Evolutionary conservation across 1,139 yeast species (phyloP), one percentile per base, ranked within the genome.

Genomic region (Blastobotrys ciferrii): DNA sequence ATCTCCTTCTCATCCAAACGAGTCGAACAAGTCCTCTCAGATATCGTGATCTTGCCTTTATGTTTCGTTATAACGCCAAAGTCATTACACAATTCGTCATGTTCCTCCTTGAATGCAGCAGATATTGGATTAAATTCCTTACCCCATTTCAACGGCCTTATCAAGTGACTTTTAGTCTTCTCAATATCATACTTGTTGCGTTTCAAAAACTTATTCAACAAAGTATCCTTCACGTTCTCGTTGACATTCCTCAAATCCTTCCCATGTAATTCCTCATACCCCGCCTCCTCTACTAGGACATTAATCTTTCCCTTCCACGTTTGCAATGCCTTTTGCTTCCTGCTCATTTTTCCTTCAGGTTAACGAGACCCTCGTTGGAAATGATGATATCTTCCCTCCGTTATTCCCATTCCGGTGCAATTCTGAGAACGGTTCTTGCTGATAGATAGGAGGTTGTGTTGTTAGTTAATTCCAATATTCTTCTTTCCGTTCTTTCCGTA

Each of bases 221-320:
- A 72, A 40, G 76, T 77, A 50, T 82, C 75, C 19, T 82, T 74
- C 14, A 74, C 53, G 3, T 47, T 52, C n/a, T 44, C 47, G 6
- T 19, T 38, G 5, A 40, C n/a, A 4, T 15, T 14, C 5, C 42
- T 48, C 57, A 88, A 72, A 61, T 89, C 79, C 58, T 84, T 75
- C 2, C 96, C 96, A 61, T 73, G 89, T 30, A 89, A 72, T 66
- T 89, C 97, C 59, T 83, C 87, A 62, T 88, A 82, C 2, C 71
- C 77, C 12, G 79, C 75, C 42, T 76, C 68, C 19, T 74, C 67
- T n/a, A n/a, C n/a, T n/a, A n/a, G n/a, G n/a, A n/a, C n/a, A n/a
- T n/a, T n/a, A n/a, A n/a, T n/a, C n/a, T n/a, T n/a, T n/a, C n/a
- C n/a, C n/a, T n/a, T n/a, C n/a, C n/a, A n/a, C n/a, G n/a, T n/a